These are phyloP conservation scores for Debaryomyces psychrophilus DNA, from an alignment of 1,139 yeast species.

Conservation along the genomic window DNA sequence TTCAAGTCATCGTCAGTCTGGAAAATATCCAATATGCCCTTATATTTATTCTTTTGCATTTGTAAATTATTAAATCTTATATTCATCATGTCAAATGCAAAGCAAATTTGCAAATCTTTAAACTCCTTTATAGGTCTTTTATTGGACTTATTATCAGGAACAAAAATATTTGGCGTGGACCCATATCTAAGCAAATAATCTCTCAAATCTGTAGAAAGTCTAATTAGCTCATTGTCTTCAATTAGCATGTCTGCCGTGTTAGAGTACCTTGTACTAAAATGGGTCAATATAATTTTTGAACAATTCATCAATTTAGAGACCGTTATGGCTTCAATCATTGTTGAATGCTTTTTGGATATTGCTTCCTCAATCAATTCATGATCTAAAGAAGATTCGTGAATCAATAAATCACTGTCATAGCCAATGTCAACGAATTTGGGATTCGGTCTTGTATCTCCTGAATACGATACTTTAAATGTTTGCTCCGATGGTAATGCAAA, in stretches of 20 bases:
- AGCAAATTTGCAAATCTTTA: conserved; percentile 40
- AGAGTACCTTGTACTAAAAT: conserved; percentile 90
- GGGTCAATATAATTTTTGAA: conserved; percentile 74
- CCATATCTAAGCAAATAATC: conserved; percentile 29
- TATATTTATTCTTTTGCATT: conserved; percentile 20
- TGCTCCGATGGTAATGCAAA: conserved; percentile 38
- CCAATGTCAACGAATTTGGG: conserved; percentile 65
- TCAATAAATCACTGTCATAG: conserved; percentile 66
- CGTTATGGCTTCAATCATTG: conserved; percentile 81
- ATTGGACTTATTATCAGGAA: conserved; percentile 16
- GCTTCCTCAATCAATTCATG: conserved; percentile 84
- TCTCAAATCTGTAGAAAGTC: conserved; percentile 27
- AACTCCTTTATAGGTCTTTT: conserved; percentile 19
- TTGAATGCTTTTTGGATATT: conserved; percentile 79
- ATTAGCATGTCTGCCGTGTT: conserved; percentile 54
- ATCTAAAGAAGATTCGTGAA: conserved; percentile 93
- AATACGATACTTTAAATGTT: conserved; percentile 74
- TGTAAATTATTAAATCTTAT: conserved; percentile 27
- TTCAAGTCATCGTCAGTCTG: conserved; percentile 20
- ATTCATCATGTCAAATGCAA: conserved; percentile 48
- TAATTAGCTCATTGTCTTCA: conserved; percentile 26
- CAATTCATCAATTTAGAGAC: conserved; percentile 76
- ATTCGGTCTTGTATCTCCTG: conserved; percentile 95
- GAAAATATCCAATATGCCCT: conserved; percentile 19
- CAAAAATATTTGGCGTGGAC: conserved; percentile 32